Evolutionary conservation across 768 basidiomycete species (phyloP).

Genomic region (Panaeolus papilionaceus): DNA sequence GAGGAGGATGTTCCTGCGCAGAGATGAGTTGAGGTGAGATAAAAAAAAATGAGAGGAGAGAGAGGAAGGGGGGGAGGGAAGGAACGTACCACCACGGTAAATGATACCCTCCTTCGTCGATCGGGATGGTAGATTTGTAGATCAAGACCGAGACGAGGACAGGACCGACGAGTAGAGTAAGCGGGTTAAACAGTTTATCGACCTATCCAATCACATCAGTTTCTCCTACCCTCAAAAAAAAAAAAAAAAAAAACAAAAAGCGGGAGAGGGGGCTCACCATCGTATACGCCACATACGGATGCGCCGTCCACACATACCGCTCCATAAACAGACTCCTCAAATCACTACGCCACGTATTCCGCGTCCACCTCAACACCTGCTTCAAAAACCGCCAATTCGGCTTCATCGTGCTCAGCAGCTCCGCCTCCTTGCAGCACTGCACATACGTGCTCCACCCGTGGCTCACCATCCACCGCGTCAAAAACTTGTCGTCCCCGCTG

Average conservation of each 20-base stretch:
- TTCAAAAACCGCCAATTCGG: conserved; percentile 96
- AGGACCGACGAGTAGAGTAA: conserved; percentile 87
- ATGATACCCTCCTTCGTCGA: conserved; percentile 77
- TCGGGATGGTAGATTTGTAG: conserved; percentile 77
- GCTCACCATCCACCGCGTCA: conserved; percentile 96
- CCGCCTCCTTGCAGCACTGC: conserved; percentile 84
- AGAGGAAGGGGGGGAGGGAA: conserved; percentile 6
- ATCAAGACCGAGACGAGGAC: conserved; percentile 77
- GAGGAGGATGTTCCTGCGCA: conserved; percentile 73
- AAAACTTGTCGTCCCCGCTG: conserved; percentile 93
- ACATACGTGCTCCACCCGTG: conserved; percentile 97
- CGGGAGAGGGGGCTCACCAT: conserved; percentile 87
- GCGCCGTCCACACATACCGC: conserved; percentile 83
- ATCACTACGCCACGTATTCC: conserved; percentile 95
- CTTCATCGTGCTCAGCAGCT: conserved; percentile 93
- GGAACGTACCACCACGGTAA: conserved; percentile 77
- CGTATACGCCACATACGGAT: conserved; percentile 92
- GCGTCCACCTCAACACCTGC: conserved; percentile 91
- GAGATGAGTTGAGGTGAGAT: too few relatives aligned
- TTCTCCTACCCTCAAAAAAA: conserved; percentile 33
- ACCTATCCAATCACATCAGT: conserved; percentile 47
- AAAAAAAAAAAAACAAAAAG: too few relatives aligned
- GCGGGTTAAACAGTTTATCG: conserved; percentile 85
- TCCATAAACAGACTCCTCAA: conserved; percentile 89
- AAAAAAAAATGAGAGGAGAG: too few relatives aligned